A percentile compares a stretch with the other conserved stretches of the same genome.
These are phyloP conservation scores for Endogone sp. DNA, from an alignment of 192 early-diverging fungal species.

Conservation along the genomic window DNA sequence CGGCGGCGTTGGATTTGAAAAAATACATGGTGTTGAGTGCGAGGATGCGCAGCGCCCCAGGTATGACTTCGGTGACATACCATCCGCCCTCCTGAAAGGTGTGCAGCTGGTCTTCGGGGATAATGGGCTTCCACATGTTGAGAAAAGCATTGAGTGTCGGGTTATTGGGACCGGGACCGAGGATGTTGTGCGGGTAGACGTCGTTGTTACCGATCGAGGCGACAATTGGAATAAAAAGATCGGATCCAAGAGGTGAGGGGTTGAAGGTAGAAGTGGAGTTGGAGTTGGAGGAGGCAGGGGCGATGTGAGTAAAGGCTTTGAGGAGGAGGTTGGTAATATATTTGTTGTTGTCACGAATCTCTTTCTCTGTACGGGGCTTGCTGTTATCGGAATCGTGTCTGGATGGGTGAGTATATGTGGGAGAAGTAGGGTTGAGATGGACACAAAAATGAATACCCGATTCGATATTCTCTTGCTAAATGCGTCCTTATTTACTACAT, in stretches of 20 bases:
- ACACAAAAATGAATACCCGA: too few relatives aligned
- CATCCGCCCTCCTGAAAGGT: slow-evolving; percentile 68
- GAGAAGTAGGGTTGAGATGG: not conserved
- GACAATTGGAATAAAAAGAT: slow-evolving; percentile 41
- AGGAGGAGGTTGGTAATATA: slow-evolving; percentile 39
- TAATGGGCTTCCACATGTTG: slow-evolving; percentile 52
- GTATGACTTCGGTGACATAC: slow-evolving; percentile 53
- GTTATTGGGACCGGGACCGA: slow-evolving; percentile 17
- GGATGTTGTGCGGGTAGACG: slow-evolving; percentile 63
- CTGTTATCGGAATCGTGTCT: slow-evolving; percentile 69
- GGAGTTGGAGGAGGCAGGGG: slow-evolving; percentile 17
- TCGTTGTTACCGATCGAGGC: slow-evolving; percentile 65
- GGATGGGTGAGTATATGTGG: not conserved
- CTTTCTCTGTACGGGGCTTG: slow-evolving; percentile 53
- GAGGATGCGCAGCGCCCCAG: slow-evolving; percentile 47
- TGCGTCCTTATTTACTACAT: too few relatives aligned
- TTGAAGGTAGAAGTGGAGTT: slow-evolving; percentile 22
- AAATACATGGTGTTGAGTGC: slow-evolving; percentile 75
- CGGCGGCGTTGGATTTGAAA: slow-evolving; percentile 62
- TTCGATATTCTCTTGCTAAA: too few relatives aligned
- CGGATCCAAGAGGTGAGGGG: not conserved
- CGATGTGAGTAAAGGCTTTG: slow-evolving; percentile 31
- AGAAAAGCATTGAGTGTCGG: slow-evolving; percentile 42
- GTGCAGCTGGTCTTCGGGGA: slow-evolving; percentile 55
- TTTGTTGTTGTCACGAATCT: slow-evolving; percentile 56